phyloP scores from a whole-genome alignment of 1,139 yeast genomes.

The Geotrichum carabidarum region DNA sequence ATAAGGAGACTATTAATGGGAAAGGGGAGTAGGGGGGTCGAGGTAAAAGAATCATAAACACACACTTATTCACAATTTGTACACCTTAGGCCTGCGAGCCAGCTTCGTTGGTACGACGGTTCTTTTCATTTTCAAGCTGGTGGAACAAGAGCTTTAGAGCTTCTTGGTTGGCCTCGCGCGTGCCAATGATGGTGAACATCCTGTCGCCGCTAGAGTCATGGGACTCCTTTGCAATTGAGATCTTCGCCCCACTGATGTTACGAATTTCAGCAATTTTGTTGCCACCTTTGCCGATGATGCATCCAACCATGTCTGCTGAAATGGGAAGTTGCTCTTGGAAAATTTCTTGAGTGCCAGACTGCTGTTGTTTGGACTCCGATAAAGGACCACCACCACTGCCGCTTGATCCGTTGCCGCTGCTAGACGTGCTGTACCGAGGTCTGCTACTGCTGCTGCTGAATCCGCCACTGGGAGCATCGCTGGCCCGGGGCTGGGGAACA shows the following conservation, averaged over 20 bases:
- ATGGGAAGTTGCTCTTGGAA: slow-evolving; percentile 47
- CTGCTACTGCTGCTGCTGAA: slow-evolving; percentile 17
- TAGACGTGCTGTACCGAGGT: slow-evolving; percentile 7
- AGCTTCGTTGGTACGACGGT: slow-evolving; percentile 46
- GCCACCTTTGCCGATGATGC: slow-evolving; percentile 84
- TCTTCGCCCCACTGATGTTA: slow-evolving; percentile 72
- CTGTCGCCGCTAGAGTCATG: slow-evolving; percentile 59
- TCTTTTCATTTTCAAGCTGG: slow-evolving; percentile 73
- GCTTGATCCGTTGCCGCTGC: slow-evolving; percentile 13
- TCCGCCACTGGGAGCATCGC: slow-evolving; percentile 11
- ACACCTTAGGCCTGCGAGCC: slow-evolving; percentile 9
- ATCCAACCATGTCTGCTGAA: slow-evolving; percentile 85
- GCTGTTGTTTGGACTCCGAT: slow-evolving; percentile 10
- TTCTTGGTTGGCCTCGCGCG: slow-evolving; percentile 58
- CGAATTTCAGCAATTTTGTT: slow-evolving; percentile 83
- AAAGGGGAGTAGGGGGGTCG: not conserved
- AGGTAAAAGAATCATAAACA: not conserved
- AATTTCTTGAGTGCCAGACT: slow-evolving; percentile 28
- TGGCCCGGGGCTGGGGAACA: slow-evolving; percentile 49
- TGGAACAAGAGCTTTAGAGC: slow-evolving; percentile 65
- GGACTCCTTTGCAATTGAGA: slow-evolving; percentile 69
- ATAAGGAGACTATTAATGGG: slow-evolving; percentile 8
- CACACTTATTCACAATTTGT: slow-evolving; percentile 1
- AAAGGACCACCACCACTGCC: slow-evolving; percentile 14
- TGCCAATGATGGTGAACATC: slow-evolving; percentile 67